phyloP scores from a whole-genome alignment of 1,284 basidiomycete genomes.

The Pseudozyma tsukubaensis region DNA sequence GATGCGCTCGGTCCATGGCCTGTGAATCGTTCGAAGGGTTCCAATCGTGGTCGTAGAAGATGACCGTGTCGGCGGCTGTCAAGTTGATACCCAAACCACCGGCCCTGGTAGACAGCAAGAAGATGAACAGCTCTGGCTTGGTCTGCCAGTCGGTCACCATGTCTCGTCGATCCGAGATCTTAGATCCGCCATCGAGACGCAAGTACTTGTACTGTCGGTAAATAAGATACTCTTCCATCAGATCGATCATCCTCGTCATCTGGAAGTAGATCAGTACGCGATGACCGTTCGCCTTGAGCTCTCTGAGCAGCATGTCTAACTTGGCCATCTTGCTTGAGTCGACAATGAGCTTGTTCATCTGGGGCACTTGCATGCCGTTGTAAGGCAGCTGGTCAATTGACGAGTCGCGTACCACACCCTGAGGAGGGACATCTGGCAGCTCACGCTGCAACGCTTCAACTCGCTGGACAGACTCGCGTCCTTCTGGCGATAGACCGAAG shows the following conservation, averaged over 20 bases:
- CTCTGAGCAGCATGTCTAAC: conserved; percentile 86
- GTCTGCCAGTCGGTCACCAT: conserved; percentile 99
- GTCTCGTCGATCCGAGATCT: conserved; percentile 94
- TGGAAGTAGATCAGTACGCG: conserved; percentile 98
- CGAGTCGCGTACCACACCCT: conserved; percentile 79
- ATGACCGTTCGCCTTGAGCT: conserved; percentile 92
- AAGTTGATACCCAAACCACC: conserved; percentile 98
- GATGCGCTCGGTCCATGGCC: conserved; percentile 99
- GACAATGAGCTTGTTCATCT: conserved; percentile 93
- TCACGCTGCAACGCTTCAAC: conserved; percentile 73
- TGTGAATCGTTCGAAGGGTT: conserved; percentile 95
- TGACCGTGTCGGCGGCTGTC: conserved; percentile 90
- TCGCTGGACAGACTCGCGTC: conserved; percentile 76
- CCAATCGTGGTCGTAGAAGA: conserved; percentile 99
- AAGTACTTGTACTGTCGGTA: conserved; percentile 98
- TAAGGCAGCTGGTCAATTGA: conserved; percentile 81
- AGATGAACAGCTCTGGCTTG: conserved; percentile 74
- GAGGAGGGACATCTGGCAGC: conserved; percentile 76
- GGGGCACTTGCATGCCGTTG: conserved; percentile 90
- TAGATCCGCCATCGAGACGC: conserved; percentile 92
- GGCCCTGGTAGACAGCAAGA: conserved; percentile 89
- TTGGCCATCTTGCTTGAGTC: conserved; percentile 96
- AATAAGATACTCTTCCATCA: conserved; percentile 98
- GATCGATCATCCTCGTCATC: conserved; percentile 99
- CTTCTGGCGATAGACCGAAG: conserved; percentile 83